phyloP scores from a whole-genome alignment of 164 flowering plant genomes.

The Santalum album region DNA sequence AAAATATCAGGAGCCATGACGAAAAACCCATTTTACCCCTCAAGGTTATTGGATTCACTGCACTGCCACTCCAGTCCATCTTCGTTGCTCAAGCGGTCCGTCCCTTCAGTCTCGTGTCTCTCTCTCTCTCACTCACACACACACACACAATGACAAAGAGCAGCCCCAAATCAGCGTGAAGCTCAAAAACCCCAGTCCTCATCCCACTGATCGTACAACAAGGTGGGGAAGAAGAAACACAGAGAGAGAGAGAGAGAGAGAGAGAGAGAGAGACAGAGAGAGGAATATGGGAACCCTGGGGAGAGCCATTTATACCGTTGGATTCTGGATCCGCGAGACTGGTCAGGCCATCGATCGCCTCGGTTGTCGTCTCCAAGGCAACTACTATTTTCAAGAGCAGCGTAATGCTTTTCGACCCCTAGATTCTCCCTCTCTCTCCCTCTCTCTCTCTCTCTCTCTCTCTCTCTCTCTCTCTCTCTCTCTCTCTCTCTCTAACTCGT shows the following conservation, averaged over 20 bases:
- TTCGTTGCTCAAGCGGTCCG: no score
- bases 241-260: neutral
- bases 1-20: no score
- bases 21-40: no score
- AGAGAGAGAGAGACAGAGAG: neutral
- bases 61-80: no score
- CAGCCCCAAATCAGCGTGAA: no score
- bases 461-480: neutral
- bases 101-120: no score
- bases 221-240: no score
- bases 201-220: neutral
- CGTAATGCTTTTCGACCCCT: slow-evolving; percentile 26
- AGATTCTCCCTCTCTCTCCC: neutral
- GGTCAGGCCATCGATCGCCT: slow-evolving; percentile 91
- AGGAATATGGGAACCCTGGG: slow-evolving; percentile 69
- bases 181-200: neutral
- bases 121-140: no score
- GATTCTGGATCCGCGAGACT: slow-evolving; percentile 89
- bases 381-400: slow-evolving; percentile 68
- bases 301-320: slow-evolving; percentile 78
- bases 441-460: neutral
- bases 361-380: slow-evolving; percentile 84
- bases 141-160: no score
- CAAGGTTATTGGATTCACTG: no score
- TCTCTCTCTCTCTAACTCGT: neutral